phyloP scores from a whole-genome alignment of 345 rosid genomes.

The Eucalyptus tenuipes region DNA sequence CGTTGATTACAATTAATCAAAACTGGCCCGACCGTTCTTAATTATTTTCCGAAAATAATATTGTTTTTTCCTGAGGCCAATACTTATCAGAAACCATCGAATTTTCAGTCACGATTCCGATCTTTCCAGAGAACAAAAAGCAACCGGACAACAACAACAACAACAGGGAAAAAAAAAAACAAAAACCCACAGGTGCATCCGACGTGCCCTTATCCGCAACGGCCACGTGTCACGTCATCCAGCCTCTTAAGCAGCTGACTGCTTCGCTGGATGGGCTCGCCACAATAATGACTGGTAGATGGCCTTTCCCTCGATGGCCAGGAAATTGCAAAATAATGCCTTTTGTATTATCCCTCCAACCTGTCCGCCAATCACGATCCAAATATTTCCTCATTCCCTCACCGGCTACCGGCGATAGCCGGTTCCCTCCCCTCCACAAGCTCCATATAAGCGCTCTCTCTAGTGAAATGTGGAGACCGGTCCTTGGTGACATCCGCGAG shows the following conservation, averaged over 20 bases:
- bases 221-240: not conserved
- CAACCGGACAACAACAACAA: not conserved
- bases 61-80: not conserved
- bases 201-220: not conserved
- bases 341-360: not conserved
- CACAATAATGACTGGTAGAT: not conserved
- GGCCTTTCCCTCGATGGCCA: not conserved
- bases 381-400: not conserved
- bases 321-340: not conserved
- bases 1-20: not conserved
- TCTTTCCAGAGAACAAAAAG: not conserved
- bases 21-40: not conserved
- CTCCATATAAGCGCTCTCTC: conserved; percentile 13
- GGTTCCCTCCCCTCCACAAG: not conserved
- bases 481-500: not conserved
- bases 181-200: not conserved
- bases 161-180: not conserved
- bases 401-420: conserved; percentile 22
- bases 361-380: conserved; percentile 6
- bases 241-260: not conserved
- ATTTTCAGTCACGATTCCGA: not conserved
- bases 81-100: not conserved
- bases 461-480: conserved; percentile 1
- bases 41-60: not conserved
- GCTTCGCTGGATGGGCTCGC: not conserved